Evolutionary conservation across 176 grass and related monocot genomes (phyloP).

Genomic region (Ampelocalamus luodianensis): DNA sequence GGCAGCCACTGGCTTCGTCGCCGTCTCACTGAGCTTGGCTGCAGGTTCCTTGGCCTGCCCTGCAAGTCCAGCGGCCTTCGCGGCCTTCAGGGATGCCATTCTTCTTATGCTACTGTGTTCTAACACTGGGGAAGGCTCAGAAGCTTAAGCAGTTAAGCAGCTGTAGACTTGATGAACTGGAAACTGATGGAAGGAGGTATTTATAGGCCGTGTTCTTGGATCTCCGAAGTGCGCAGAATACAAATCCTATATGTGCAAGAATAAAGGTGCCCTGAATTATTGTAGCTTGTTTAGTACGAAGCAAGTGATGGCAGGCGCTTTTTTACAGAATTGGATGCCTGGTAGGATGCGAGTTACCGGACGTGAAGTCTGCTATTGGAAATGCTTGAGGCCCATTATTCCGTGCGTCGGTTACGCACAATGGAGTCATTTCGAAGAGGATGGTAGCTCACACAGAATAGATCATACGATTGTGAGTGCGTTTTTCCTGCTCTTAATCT

Average conservation of each 20-base stretch:
- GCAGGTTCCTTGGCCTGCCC: slow-evolving; percentile 57
- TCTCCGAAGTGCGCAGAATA: slow-evolving; percentile 32
- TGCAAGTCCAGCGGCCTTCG: slow-evolving; percentile 50
- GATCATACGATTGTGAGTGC: not conserved
- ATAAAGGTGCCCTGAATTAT: slow-evolving; percentile 83
- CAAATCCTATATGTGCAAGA: slow-evolving; percentile 50
- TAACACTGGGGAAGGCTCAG: slow-evolving; percentile 1
- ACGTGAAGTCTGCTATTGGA: slow-evolving; percentile 47
- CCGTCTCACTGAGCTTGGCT: slow-evolving; percentile 57
- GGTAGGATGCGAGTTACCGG: slow-evolving; percentile 41
- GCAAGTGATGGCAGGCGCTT: slow-evolving; percentile 43
- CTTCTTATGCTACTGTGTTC: slow-evolving; percentile 1
- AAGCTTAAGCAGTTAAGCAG: slow-evolving; percentile 49
- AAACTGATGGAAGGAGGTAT: slow-evolving; percentile 40
- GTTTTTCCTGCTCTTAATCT: not conserved
- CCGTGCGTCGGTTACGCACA: slow-evolving; percentile 16
- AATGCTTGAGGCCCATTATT: slow-evolving; percentile 44
- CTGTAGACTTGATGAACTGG: slow-evolving; percentile 41
- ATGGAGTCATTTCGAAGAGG: not conserved
- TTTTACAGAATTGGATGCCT: slow-evolving; percentile 56
- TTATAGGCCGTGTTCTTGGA: slow-evolving; percentile 57
- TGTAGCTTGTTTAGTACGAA: slow-evolving; percentile 57
- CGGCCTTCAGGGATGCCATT: slow-evolving; percentile 80
- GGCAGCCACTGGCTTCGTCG: slow-evolving; percentile 51
- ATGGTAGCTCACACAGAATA: not conserved